Conservation (phyloP, 768 basidiomycete genomes). For the Boletus eberwhitei region DNA sequence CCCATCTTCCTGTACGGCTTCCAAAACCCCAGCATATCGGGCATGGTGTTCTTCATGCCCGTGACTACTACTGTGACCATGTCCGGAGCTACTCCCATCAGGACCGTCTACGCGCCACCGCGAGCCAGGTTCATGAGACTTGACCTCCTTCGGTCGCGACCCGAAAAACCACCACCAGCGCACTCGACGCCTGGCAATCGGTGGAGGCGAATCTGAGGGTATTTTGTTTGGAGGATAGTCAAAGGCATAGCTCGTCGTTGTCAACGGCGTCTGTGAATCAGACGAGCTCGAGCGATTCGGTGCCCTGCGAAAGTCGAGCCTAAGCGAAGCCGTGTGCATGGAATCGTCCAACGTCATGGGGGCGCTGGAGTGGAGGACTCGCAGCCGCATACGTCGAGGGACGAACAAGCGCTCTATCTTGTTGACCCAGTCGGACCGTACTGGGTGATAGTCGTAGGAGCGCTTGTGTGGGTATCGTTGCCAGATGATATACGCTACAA, state of each 20-base stretch:
- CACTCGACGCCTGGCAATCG: constrained; percentile 1
- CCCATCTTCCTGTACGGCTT: constrained; percentile 7
- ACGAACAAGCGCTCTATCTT: constrained; percentile 16
- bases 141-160: constrained; percentile 26
- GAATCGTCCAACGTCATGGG: constrained; percentile 25
- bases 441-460: constrained; percentile 11
- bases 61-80: constrained; percentile 11
- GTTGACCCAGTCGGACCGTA: constrained; percentile 12
- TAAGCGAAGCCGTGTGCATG: constrained; percentile 6
- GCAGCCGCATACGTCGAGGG: constrained; percentile 12
- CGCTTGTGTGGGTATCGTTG: constrained; percentile 12
- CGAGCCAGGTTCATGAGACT: constrained; percentile 16
- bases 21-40: constrained; percentile 5
- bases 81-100: constrained; percentile 22
- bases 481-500: constrained; percentile 24
- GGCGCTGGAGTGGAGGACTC: constrained; percentile 9
- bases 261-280: constrained; percentile 29
- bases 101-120: constrained; percentile 27
- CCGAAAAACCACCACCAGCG: constrained; percentile 28
- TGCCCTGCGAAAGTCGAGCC: constrained; percentile 1
- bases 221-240: constrained; percentile 11
- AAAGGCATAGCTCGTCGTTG: neutral
- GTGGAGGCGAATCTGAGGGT: neutral
- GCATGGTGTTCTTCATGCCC: constrained; percentile 1
- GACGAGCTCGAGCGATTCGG: constrained; percentile 23